Base-by-base conservation (phyloP, 768 basidiomycete species). In the Phlebiopsis flavidoalba region DNA sequence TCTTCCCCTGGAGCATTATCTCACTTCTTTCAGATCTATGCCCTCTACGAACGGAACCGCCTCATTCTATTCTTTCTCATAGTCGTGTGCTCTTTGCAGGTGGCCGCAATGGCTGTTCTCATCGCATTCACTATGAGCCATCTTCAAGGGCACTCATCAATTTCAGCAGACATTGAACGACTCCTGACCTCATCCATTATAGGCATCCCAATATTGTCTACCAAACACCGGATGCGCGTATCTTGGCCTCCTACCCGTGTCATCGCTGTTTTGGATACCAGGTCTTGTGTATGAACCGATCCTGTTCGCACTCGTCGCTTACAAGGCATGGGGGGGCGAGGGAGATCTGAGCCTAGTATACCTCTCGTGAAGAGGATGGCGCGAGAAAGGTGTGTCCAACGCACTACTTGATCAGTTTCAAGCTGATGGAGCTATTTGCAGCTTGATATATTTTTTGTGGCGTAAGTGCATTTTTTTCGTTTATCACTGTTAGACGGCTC, bases 181-280 rank as follows among this genome's bases (percentile, higher is more conserved):
- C n/a, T 53, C 3, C 48, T 19, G 8, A 54, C 37, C 54, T 2
- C 21, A 17, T 19, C 5, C n/a, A n/a, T 31, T n/a, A 14, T 36
- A 70, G 69, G 24, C 22, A 53, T 69, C 7, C 65, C 68, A 3
- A 57, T 70, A 15, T 46, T 64, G 17, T 66, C 69, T 1, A 65
- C 69, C 2, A 51, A n/a, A 65, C 17, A 65, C 57, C 0, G 70
- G 69, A 11, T 71, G 70, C 54, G 57, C 55, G 15, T 70, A 68
- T 50, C 51, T 60, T n/a, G 66, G 62, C 4, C 50, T 70, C 14
- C 51, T 65, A 12, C 57, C 60, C 0, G 33, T 68, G 45, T 65
- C 70, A 1, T 63, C 69, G 1, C 57, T 68, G 1, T 68, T 71
- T 55, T 71, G 69, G 67, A 60, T 65, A 5, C 69, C 70, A 43